A percentile compares a stretch with the other conserved stretches of the same genome.
These are phyloP conservation scores for Fusarium graminum DNA, from an alignment of 2,329 filamentous ascomycete species.

Conservation along the genomic window DNA sequence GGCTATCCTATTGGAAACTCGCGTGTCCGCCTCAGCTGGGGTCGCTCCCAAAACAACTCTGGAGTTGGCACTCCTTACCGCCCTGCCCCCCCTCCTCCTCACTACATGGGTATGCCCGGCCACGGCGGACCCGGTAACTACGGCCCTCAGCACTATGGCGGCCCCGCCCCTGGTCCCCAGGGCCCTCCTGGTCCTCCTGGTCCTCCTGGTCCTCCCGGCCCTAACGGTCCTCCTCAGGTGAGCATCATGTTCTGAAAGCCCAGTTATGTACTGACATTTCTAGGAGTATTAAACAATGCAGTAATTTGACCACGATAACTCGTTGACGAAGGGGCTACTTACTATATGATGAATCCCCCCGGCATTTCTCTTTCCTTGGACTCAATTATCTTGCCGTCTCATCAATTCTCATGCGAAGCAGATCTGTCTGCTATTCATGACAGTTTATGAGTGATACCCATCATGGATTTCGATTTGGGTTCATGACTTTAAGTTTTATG, in stretches of 20 bases:
- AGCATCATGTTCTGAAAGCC: slow-evolving; percentile 14
- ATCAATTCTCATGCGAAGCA: slow-evolving; percentile 41
- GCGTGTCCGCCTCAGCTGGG: slow-evolving; percentile 96
- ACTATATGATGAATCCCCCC: slow-evolving; percentile 41
- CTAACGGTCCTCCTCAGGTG: slow-evolving; percentile 58
- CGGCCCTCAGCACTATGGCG: slow-evolving; percentile 63
- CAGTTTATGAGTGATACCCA: slow-evolving; percentile 47
- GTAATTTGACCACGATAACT: slow-evolving; percentile 51
- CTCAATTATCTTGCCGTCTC: slow-evolving; percentile 47
- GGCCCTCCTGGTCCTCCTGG: slow-evolving; percentile 57
- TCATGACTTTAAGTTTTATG: slow-evolving; percentile 50
- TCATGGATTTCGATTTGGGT: slow-evolving; percentile 44
- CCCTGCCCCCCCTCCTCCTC: slow-evolving; percentile 79
- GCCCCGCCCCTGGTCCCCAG: slow-evolving; percentile 59
- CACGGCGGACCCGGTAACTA: slow-evolving; percentile 60
- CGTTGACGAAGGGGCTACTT: slow-evolving; percentile 46
- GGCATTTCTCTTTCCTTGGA: slow-evolving; percentile 48
- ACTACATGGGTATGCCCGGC: slow-evolving; percentile 65
- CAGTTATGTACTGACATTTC: slow-evolving; percentile 9
- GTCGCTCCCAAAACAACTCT: slow-evolving; percentile 98
- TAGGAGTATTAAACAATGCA: slow-evolving; percentile 39
- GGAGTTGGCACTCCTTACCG: slow-evolving; percentile 97
- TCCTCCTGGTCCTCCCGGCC: slow-evolving; percentile 55
- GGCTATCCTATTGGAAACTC: slow-evolving; percentile 99
- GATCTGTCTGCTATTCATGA: slow-evolving; percentile 43